A percentile compares a stretch with the other conserved stretches of the same genome.
phyloP scores from a whole-genome alignment of 1,284 basidiomycete species.

The Heterobasidion parviporum region DNA sequence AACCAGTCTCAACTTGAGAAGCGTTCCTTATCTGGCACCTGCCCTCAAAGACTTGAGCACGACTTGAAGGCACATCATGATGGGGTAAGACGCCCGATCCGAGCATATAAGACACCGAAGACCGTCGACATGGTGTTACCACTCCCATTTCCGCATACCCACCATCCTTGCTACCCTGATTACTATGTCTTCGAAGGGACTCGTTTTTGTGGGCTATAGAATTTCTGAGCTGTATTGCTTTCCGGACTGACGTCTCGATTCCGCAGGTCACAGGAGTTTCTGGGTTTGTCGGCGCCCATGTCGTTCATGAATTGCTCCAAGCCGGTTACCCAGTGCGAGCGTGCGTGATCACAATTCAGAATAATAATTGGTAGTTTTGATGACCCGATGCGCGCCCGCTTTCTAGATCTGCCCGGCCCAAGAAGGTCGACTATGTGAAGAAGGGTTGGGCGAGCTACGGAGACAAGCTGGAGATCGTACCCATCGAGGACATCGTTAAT shows the following conservation, averaged over 20 bases:
- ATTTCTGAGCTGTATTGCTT: no score
- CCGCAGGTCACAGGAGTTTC: constrained; percentile 18
- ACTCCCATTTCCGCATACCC: no score
- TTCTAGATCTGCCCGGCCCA: constrained; percentile 10
- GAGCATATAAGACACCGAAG: no score
- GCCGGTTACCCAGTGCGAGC: constrained; percentile 17
- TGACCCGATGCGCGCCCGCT: neutral
- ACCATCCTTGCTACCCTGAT: neutral
- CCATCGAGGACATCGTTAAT: constrained; percentile 13
- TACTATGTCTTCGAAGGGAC: neutral
- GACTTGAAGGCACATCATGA: no score
- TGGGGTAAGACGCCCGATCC: no score
- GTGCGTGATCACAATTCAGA: constrained; percentile 10
- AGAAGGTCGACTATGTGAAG: constrained; percentile 9
- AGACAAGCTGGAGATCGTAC: constrained; percentile 13
- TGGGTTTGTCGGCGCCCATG: constrained; percentile 18
- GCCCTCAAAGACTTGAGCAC: no score
- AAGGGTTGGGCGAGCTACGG: constrained; percentile 5
- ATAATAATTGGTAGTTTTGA: neutral
- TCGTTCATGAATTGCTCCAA: constrained; percentile 15
- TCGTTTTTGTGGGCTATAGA: neutral
- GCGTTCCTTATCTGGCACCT: no score
- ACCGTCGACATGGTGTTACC: no score
- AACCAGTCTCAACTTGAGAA: no score
- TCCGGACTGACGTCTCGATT: neutral